Conservation (phyloP, 768 basidiomycete genomes). For the Tylopilus vinaceipallidus region DNA sequence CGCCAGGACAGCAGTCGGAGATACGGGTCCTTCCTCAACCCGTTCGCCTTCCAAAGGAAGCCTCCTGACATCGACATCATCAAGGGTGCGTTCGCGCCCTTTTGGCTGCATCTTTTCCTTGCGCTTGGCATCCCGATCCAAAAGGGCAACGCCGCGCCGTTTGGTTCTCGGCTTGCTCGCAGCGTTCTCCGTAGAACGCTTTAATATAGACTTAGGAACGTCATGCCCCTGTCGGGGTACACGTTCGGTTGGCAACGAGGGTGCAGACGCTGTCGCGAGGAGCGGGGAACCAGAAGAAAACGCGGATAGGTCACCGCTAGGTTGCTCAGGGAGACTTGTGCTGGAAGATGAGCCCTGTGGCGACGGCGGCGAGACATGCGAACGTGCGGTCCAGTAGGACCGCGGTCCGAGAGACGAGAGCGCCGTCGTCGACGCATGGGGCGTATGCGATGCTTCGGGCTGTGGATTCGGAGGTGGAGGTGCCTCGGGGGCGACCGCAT, state of each 20-base stretch:
- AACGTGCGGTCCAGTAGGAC: constrained; percentile 23
- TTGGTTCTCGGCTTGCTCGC: constrained; percentile 5
- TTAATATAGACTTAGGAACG: constrained; percentile 26
- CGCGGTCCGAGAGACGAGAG: constrained; percentile 20
- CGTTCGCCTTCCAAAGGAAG: constrained; percentile 1
- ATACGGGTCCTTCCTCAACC: constrained; percentile 38
- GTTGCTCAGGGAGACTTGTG: constrained; percentile 13
- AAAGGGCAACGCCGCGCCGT: constrained; percentile 12
- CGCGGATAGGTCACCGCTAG: constrained; percentile 8
- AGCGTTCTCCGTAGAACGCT: constrained; percentile 10
- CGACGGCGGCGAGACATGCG: constrained; percentile 17
- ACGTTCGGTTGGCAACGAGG: constrained; percentile 8
- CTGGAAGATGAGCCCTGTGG: constrained; percentile 14
- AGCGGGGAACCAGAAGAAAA: constrained; percentile 28
- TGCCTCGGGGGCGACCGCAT: background rate
- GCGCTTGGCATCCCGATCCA: constrained; percentile 11
- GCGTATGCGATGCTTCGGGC: background rate
- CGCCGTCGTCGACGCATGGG: constrained; percentile 19
- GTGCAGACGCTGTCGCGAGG: constrained; percentile 10
- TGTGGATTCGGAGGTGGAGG: background rate
- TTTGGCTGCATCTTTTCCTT: constrained; percentile 11
- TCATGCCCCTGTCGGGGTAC: constrained; percentile 4
- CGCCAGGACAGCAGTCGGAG: constrained; percentile 66
- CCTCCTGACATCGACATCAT: constrained; percentile 13
- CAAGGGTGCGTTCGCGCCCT: constrained; percentile 23